These are phyloP conservation scores for Microsporum audouinii DNA, from an alignment of 2,329 filamentous ascomycete species.

Conservation along the genomic window DNA sequence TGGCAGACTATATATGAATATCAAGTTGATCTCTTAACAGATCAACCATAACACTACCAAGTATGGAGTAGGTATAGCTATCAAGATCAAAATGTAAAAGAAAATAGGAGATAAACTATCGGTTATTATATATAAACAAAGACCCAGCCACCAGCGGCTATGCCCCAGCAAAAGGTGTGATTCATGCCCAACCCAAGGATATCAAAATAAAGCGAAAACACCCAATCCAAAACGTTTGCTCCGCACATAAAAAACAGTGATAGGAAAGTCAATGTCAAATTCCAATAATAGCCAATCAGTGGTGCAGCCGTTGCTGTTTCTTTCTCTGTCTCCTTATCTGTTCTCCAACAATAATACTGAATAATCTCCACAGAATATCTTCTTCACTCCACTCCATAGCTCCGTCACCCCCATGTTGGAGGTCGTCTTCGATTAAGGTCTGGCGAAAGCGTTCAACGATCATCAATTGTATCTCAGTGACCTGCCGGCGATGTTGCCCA, in stretches of 20 bases:
- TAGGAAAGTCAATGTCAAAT: neutral
- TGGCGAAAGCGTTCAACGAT: slow-evolving; percentile 32
- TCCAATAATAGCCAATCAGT: neutral
- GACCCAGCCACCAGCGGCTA: neutral
- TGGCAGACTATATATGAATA: neutral
- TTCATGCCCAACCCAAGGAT: neutral
- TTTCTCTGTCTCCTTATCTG: slow-evolving; percentile 33
- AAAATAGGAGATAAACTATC: neutral
- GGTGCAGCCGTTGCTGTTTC: slow-evolving; percentile 5
- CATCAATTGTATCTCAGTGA: slow-evolving; percentile 34
- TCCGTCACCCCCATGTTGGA: slow-evolving; percentile 27
- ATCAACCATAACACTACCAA: too few relatives aligned
- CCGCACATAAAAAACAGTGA: neutral
- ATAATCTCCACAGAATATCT: slow-evolving; percentile 34
- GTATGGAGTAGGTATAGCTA: neutral
- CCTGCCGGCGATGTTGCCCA: slow-evolving; percentile 29
- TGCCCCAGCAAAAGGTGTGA: neutral
- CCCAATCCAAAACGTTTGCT: neutral
- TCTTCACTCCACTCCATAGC: slow-evolving; percentile 35
- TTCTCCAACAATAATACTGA: slow-evolving; percentile 39
- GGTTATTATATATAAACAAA: neutral
- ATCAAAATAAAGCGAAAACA: neutral
- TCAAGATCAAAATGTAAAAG: neutral
- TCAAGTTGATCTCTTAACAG: neutral
- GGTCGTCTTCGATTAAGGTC: slow-evolving; percentile 26